These are phyloP conservation scores for Proliferodiscus dingleyae DNA, from an alignment of 2,329 filamentous ascomycete species.

Conservation along the genomic window DNA sequence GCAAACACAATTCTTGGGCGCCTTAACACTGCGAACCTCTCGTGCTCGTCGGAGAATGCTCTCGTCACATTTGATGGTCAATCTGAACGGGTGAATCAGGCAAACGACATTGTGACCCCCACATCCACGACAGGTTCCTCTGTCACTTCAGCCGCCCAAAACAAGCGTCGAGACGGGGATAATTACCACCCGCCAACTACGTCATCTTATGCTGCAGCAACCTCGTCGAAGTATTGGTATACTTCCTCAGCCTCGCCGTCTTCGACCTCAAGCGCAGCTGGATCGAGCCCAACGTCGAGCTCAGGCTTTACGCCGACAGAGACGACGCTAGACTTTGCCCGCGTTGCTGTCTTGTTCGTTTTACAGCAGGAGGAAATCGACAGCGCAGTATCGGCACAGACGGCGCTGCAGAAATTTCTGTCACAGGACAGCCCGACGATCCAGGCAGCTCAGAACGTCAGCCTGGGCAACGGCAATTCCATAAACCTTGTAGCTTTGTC, in stretches of 20 bases:
- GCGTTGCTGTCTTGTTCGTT: conserved; percentile 57
- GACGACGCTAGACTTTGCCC: conserved; percentile 57
- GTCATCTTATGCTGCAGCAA: background rate
- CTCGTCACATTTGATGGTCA: conserved; percentile 75
- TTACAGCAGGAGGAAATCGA: conserved; percentile 50
- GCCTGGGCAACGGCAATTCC: conserved; percentile 22
- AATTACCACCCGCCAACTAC: background rate
- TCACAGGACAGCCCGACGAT: conserved; percentile 23
- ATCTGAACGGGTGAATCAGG: conserved; percentile 18
- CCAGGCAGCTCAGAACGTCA: conserved; percentile 24
- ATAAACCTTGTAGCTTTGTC: conserved; percentile 22
- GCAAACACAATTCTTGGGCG: conserved; percentile 65
- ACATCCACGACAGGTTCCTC: conserved; percentile 8
- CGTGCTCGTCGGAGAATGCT: conserved; percentile 80
- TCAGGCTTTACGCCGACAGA: conserved; percentile 47
- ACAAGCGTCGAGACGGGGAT: background rate
- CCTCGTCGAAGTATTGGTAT: background rate
- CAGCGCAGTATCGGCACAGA: conserved; percentile 50
- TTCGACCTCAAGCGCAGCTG: conserved; percentile 4
- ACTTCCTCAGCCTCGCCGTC: conserved; percentile 11
- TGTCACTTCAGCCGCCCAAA: background rate
- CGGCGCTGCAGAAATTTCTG: conserved; percentile 51
- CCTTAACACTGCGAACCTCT: conserved; percentile 70
- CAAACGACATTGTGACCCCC: conserved; percentile 13
- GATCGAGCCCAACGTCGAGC: conserved; percentile 10